Conservation (phyloP, 148 eudicot genomes). For the Linanthus parryae region DNA sequence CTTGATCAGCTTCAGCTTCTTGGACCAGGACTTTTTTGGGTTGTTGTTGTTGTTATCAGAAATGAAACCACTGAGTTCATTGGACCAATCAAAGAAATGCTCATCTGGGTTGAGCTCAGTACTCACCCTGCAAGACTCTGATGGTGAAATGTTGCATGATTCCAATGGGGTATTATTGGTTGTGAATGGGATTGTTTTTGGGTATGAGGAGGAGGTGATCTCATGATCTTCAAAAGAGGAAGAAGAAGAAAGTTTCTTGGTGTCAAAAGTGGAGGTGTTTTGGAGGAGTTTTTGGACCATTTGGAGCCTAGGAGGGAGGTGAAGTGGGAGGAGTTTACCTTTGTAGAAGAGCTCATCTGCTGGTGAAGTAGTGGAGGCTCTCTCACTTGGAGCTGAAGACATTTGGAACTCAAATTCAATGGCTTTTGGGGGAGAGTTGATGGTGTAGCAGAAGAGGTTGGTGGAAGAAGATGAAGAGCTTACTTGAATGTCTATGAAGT, state of each 20-base stretch:
- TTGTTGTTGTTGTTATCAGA: conserved; percentile 8
- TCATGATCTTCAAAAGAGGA: too few species aligned
- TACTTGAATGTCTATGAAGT: conserved; percentile 59
- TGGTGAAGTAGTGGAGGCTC: conserved; percentile 31
- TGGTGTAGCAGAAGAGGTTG: conserved; percentile 8
- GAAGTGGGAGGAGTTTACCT: conserved; percentile 80
- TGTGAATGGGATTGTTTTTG: conserved; percentile 18
- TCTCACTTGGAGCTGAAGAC: conserved; percentile 16
- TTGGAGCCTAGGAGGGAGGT: conserved; percentile 55
- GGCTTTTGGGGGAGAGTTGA: conserved; percentile 22
- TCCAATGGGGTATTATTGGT: conserved; percentile 39
- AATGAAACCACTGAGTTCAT: conserved; percentile 26
- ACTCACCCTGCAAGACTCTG: conserved; percentile 58
- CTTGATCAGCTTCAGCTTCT: conserved; percentile 50
- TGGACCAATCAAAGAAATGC: conserved; percentile 53
- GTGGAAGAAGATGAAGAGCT: conserved; percentile 22
- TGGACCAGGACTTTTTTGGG: conserved; percentile 47
- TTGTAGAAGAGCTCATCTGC: conserved; percentile 87
- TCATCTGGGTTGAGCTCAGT: conserved; percentile 60
- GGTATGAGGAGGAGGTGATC: background rate
- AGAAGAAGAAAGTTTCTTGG: too few species aligned
- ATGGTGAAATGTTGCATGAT: conserved; percentile 54
- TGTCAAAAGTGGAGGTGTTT: conserved; percentile 1
- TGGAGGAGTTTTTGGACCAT: conserved; percentile 50
- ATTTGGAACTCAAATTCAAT: conserved; percentile 77